Percentiles rank a stretch among this genome's conserved stretches.
Evolutionary conservation across 2,329 filamentous ascomycete species (phyloP).

Genomic region (Penicillium sp.): DNA sequence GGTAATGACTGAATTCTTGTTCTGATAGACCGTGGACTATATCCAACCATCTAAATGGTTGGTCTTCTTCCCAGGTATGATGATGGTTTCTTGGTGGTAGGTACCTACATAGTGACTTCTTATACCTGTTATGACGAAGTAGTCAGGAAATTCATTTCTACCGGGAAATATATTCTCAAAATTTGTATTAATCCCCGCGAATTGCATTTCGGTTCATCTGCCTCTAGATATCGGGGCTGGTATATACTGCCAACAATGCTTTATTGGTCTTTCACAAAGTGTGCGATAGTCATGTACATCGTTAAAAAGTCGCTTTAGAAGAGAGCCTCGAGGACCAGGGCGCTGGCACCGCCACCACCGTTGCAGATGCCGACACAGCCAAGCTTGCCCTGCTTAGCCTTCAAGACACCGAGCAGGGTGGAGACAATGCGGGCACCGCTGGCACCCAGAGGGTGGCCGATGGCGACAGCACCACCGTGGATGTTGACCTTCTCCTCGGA

Average conservation of each 20-base stretch:
- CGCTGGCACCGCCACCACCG: constrained; percentile 92
- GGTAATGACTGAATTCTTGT: not conserved
- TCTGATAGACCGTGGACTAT: not conserved
- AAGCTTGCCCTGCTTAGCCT: constrained; percentile 89
- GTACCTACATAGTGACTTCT: too few relatives aligned
- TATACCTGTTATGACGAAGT: too few relatives aligned
- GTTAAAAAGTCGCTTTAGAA: constrained; percentile 32
- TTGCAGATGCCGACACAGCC: constrained; percentile 97
- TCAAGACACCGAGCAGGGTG: constrained; percentile 84
- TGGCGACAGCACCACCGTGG: constrained; percentile 90
- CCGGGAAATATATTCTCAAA: not conserved
- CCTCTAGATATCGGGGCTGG: not conserved
- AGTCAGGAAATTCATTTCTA: too few relatives aligned
- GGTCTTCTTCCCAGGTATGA: not conserved
- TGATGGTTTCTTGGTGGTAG: too few relatives aligned
- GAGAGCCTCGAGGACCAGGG: constrained; percentile 78
- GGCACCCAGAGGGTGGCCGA: constrained; percentile 91
- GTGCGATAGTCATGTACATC: constrained; percentile 21
- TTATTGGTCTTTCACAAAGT: constrained; percentile 9
- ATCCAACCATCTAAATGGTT: not conserved
- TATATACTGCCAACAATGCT: constrained; percentile 5
- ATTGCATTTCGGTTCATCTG: not conserved
- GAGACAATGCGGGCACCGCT: constrained; percentile 92
- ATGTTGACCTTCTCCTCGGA: constrained; percentile 88
- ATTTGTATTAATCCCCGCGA: not conserved